Base-by-base conservation (phyloP, 2,329 filamentous ascomycete species). In the Aspergillus sp. region DNA sequence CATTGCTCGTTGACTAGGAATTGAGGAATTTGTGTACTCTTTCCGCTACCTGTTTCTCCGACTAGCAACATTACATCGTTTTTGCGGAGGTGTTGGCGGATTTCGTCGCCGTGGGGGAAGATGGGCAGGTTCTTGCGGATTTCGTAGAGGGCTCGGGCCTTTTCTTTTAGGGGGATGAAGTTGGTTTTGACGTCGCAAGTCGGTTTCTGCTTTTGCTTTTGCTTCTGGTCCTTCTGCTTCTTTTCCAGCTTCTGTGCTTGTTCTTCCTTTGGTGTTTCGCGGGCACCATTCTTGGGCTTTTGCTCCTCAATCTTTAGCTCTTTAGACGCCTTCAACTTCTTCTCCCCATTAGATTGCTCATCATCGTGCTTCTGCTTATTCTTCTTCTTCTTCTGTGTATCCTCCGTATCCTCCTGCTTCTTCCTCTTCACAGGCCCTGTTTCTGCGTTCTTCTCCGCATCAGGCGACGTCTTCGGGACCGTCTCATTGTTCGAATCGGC, bases 1-100 rank as follows among this genome's bases (percentile, higher is more conserved):
- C 90, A 97, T 5, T 81, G 70, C 61, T 96, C 87, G 22, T 76
- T 72, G 41, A 85, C 80, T 6, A 98, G 73, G 53, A 95, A 96
- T 61, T 97, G 93, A 0, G 93, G 91, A 0, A 96, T 84, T 68
- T 98, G 93, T 0, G 93, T 98, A 73, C 88, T 94, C 71, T 98
- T 98, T 64, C 93, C 93, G 12, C 88, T 95, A 65, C 93, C 93
- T 0, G 93, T 98, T 67, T 97, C 91, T 72, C 91, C 91, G 2
- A 93, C 85, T 12, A 98, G 73, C 0, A 98, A 77, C 45, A 98
- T 79, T 1, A 95, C 81, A 60, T 94, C 81, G 52, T 81, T 83
- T 30, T 80, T 71, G 10, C 74, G 73, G 5, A 95, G 70, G 2
- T 80, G 74, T 13, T 74, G 62, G 32, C 82, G 81, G 44, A 96